These are phyloP conservation scores for Thyridium curvatum DNA, from an alignment of 2,329 filamentous ascomycete species.

Conservation along the genomic window DNA sequence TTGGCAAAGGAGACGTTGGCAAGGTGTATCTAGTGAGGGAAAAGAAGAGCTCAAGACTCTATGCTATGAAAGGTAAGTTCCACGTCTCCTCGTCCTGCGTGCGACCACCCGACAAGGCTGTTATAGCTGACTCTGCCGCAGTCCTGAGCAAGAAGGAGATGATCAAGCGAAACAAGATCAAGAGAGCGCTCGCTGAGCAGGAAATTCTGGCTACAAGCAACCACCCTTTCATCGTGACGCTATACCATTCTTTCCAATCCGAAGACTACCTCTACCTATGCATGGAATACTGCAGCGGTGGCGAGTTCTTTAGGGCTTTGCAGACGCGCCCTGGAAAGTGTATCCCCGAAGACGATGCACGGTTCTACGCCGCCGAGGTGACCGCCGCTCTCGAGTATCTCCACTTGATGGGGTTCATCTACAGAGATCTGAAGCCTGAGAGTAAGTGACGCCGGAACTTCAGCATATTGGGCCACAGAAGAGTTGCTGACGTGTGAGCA, in stretches of 20 bases:
- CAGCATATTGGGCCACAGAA: neutral
- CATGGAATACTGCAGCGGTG: slow-evolving; percentile 99
- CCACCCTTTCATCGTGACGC: slow-evolving; percentile 95
- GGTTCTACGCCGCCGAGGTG: slow-evolving; percentile 96
- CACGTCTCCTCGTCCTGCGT: neutral
- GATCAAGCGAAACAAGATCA: slow-evolving; percentile 99
- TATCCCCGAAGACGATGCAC: slow-evolving; percentile 91
- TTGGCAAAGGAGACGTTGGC: slow-evolving; percentile 96
- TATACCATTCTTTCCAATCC: slow-evolving; percentile 98
- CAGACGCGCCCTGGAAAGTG: slow-evolving; percentile 97
- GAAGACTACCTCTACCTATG: slow-evolving; percentile 98
- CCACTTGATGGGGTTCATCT: slow-evolving; percentile 99
- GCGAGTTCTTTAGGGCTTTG: slow-evolving; percentile 94
- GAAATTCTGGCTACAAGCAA: slow-evolving; percentile 98
- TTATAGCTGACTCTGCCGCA: slow-evolving; percentile 41
- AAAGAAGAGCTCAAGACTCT: slow-evolving; percentile 92
- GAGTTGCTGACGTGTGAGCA: neutral
- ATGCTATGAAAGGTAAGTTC: slow-evolving; percentile 91
- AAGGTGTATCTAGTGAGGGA: slow-evolving; percentile 97
- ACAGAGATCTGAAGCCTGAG: slow-evolving; percentile 94
- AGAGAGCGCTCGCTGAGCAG: slow-evolving; percentile 92
- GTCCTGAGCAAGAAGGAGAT: slow-evolving; percentile 99
- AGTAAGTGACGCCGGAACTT: slow-evolving; percentile 74
- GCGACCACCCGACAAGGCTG: neutral
- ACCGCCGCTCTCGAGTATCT: slow-evolving; percentile 94